A percentile compares a stretch with the other conserved stretches of the same genome.
phyloP scores from a whole-genome alignment of 768 basidiomycete species.

The Lactarius deliciosus region DNA sequence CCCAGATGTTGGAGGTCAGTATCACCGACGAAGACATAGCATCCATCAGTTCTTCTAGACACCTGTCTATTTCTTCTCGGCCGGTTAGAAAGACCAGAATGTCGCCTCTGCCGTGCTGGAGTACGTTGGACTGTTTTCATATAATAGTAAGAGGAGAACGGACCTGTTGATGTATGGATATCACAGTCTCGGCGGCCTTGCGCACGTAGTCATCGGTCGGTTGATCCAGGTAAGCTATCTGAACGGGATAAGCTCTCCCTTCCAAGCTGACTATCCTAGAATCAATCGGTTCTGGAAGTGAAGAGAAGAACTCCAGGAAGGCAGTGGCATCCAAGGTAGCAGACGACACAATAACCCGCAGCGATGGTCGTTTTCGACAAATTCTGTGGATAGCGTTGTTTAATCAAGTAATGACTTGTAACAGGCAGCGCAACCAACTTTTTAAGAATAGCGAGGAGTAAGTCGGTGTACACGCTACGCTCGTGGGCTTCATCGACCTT shows the following conservation, averaged over 20 bases:
- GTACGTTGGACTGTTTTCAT: neutral
- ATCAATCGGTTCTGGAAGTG: conserved; percentile 59
- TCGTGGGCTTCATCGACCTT: conserved; percentile 99
- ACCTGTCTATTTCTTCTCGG: conserved; percentile 92
- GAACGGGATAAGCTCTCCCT: conserved; percentile 93
- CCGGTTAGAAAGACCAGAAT: conserved; percentile 94
- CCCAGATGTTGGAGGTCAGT: conserved; percentile 14
- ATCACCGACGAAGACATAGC: conserved; percentile 21
- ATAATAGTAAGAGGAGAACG: neutral
- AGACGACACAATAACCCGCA: conserved; percentile 91
- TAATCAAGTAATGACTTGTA: neutral
- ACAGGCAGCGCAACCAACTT: conserved; percentile 52
- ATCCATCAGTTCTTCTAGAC: conserved; percentile 82
- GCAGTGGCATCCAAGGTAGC: conserved; percentile 93
- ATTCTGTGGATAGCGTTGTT: conserved; percentile 53
- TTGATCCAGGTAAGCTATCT: conserved; percentile 82
- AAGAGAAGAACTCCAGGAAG: conserved; percentile 87
- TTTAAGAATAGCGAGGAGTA: conserved; percentile 88
- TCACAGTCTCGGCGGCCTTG: conserved; percentile 78
- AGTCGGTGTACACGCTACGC: conserved; percentile 91
- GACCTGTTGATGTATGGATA: conserved; percentile 81
- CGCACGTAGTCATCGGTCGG: conserved; percentile 78
- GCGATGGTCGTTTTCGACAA: conserved; percentile 82
- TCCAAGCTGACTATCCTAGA: conserved; percentile 87
- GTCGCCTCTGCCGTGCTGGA: conserved; percentile 80